Base-by-base conservation (phyloP, 768 basidiomycete genomes). In the Pisolithus tinctorius region DNA sequence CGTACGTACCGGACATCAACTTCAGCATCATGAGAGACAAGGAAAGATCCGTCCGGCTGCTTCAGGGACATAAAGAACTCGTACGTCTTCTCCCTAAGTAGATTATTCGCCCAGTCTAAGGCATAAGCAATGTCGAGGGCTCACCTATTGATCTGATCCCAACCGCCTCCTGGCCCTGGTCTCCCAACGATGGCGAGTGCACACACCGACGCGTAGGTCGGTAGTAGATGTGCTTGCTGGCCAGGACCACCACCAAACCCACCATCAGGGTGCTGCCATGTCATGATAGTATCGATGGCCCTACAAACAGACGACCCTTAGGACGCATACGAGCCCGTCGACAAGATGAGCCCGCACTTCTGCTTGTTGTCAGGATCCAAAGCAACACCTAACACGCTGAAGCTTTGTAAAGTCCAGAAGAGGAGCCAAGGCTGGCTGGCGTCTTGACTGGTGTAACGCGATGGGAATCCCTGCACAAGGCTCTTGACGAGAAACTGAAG, bases 371-470 rank as follows among this genome's bases (percentile, higher is more conserved):
- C 76, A 2, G 84, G 82, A 73, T 94, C 93, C 46, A 95, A 60
- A 2, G 73, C 84, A 6, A 90, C 83, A 46, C 92, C 89, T 41
- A 95, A 63, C 2, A 83, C 63, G 58, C 87, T 85, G 60, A 96
- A 86, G 13, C 84, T 75, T 59, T 99, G 93, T 9, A 94, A 63
- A 0, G 83, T 84, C 94, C 96, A 98, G 70, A 89, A 97, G 53
- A 97, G 65, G 27, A 97, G 71, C 96, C 96, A 98, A 0, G 96
- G 88, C 60, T 95, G 86, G 58, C 90, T 93, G 0, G 95, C 94
- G 64, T 98, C 96, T 60, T 97, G 87, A 43, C 82, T 83, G 17
- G 74, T 76, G 64, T 91, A 98, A 50, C 83, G 75, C 10, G 75
- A 71, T 0, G 93, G 91, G 41, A 98, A 87, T 2, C 90, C 83